Evolutionary conservation across 495 filamentous ascomycete species (phyloP).

Genomic region (Choiromyces venosus): DNA sequence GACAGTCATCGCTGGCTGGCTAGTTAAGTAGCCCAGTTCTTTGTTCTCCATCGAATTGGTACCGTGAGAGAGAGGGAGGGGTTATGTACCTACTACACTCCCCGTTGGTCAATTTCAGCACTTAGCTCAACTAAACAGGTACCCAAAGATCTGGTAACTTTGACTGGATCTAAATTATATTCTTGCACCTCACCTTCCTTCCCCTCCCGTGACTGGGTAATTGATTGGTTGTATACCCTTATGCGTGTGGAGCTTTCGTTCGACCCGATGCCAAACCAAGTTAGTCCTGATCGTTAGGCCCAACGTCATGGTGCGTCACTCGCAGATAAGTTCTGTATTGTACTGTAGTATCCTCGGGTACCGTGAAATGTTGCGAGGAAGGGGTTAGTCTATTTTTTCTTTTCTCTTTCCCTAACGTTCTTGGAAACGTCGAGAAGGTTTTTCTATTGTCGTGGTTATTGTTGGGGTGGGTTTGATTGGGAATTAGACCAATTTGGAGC

Average conservation of each 20-base stretch:
- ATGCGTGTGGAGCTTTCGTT: not conserved
- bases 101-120: not conserved
- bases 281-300: not conserved
- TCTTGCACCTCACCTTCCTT: not conserved
- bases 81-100: not conserved
- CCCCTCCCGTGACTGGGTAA: not conserved
- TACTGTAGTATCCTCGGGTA: not conserved
- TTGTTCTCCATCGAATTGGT: not conserved
- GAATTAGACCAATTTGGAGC: not conserved
- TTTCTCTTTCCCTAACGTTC: not conserved
- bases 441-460: not conserved
- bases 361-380: not conserved
- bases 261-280: not conserved
- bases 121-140: not conserved
- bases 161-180: slow-evolving; percentile 1
- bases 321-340: not conserved
- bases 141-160: slow-evolving; percentile 2
- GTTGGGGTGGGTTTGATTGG: not conserved
- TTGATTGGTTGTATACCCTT: not conserved
- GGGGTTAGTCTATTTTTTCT: not conserved
- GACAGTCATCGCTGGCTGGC: not conserved
- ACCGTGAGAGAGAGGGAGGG: not conserved
- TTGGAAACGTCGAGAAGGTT: slow-evolving; percentile 2
- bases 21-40: not conserved
- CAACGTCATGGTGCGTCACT: not conserved